Base-by-base conservation (phyloP, 164 flowering plant species). In the Paratinospora sagittata region DNA sequence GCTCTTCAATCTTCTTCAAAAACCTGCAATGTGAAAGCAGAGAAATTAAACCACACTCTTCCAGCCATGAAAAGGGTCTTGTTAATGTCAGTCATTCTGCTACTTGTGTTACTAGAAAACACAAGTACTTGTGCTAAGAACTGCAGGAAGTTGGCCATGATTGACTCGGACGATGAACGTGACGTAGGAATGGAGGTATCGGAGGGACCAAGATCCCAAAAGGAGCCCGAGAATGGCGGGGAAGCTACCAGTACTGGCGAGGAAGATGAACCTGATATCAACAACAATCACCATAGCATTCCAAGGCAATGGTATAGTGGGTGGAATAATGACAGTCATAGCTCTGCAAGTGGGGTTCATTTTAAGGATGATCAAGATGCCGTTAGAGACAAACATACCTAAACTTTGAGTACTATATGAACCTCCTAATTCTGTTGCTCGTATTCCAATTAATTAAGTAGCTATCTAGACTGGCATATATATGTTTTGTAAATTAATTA, bases 201-300 rank as follows among this genome's bases (percentile, higher is more conserved):
- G 0, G 63, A 60, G 63, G 27, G 30, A 24, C 30, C 30, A 10
- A 23, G 19, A 7, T 0, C n/a, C 14, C 27, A 21, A 11, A 10
- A 60, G 30, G 14, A 60, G 62, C n/a, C n/a, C n/a, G 71, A 68
- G 71, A 30, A 8, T n/a, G 63, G 41, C n/a, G 71, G 30, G 66
- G 27, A 63, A 21, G 26, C 11, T n/a, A n/a, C n/a, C 21, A 45
- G 36, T n/a, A 21, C n/a, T 17, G 60, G 9, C n/a, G 63, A 41
- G 0, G 64, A 10, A 3, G 39, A 66, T 8, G 49, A 49, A 26
- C 65, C 58, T 2, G 66, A 67, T 13, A 26, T 73, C 9, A 73
- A 58, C 64, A 67, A 73, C n/a, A n/a, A n/a, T 19, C 75, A 73
- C 57, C 70, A 58, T 67, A 58, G 27, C 39, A 73, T 73, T 73